These are phyloP conservation scores for Sphaerulina populicola DNA, from an alignment of 2,329 filamentous ascomycete genomes.

Conservation along the genomic window DNA sequence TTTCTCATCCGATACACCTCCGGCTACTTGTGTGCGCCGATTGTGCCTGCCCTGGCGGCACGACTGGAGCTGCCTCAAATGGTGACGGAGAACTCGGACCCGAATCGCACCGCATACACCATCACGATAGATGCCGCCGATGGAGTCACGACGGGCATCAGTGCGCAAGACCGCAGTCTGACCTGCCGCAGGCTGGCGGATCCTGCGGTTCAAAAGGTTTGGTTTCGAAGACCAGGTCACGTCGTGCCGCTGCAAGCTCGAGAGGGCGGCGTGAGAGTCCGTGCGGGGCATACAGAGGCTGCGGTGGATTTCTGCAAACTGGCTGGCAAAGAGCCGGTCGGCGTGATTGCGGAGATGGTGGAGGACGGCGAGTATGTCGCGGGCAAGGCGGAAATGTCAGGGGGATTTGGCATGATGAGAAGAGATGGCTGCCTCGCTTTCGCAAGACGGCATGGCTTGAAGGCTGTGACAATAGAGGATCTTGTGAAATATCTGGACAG, in stretches of 20 bases:
- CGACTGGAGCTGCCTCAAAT: conserved; percentile 78
- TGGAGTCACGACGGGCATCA: conserved; percentile 78
- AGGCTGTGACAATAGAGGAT: conserved; percentile 92
- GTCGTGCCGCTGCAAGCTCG: conserved; percentile 75
- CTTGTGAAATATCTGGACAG: conserved; percentile 67
- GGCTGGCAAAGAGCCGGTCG: conserved; percentile 67
- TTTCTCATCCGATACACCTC: conserved; percentile 89
- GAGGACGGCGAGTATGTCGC: conserved; percentile 68
- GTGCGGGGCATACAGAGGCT: conserved; percentile 86
- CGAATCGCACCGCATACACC: conserved; percentile 86
- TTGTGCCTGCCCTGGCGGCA: conserved; percentile 60
- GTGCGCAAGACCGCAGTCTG: conserved; percentile 74
- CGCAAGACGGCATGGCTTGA: conserved; percentile 78
- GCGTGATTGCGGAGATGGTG: conserved; percentile 85
- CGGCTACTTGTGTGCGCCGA: conserved; percentile 83
- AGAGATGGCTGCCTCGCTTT: conserved; percentile 82
- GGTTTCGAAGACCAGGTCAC: conserved; percentile 78
- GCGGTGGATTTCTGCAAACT: conserved; percentile 82
- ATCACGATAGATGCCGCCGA: conserved; percentile 72
- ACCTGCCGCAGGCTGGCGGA: conserved; percentile 73
- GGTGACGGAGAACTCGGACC: conserved; percentile 69
- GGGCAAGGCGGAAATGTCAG: conserved; percentile 57
- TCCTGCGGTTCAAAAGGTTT: conserved; percentile 46
- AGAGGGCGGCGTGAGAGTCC: conserved; percentile 68
- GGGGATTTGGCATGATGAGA: conserved; percentile 76